Percentiles rank a stretch among this genome's conserved stretches.
phyloP scores from a whole-genome alignment of 306 rosid species.

The Begonia fuchsioides region DNA sequence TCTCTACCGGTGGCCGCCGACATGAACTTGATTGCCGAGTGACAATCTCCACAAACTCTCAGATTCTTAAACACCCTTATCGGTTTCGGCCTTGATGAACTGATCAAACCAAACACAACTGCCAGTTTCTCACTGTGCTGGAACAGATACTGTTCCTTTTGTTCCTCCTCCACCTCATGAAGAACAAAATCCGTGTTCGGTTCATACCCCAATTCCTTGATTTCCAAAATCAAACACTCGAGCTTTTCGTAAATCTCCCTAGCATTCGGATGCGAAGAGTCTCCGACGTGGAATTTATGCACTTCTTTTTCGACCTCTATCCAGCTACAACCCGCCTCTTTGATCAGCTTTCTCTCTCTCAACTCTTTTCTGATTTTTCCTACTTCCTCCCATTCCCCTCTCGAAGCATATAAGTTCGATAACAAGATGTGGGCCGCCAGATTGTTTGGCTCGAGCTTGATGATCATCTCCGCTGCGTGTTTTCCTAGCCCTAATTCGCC shows the following conservation, averaged over 20 bases:
- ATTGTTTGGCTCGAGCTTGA: conserved; percentile 40
- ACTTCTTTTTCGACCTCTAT: conserved; percentile 41
- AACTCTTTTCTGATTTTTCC: conserved; percentile 35
- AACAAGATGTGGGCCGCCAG: conserved; percentile 42
- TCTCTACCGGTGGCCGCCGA: conserved; percentile 44
- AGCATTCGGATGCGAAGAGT: conserved; percentile 48
- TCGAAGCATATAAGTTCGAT: conserved; percentile 49
- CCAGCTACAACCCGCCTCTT: conserved; percentile 61
- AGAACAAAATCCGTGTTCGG: conserved; percentile 50
- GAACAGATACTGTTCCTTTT: conserved; percentile 42
- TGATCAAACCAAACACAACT: conserved; percentile 46
- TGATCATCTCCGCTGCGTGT: conserved; percentile 47
- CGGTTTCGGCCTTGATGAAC: conserved; percentile 27
- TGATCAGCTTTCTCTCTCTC: conserved; percentile 33
- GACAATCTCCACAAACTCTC: conserved; percentile 52
- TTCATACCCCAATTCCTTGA: conserved; percentile 38
- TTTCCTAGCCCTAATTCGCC: conserved; percentile 40
- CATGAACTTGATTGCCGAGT: conserved; percentile 38
- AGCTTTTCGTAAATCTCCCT: conserved; percentile 39
- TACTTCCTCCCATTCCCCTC: conserved; percentile 41
- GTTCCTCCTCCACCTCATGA: conserved; percentile 57
- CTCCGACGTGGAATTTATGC: conserved; percentile 50
- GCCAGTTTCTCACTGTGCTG: conserved; percentile 66
- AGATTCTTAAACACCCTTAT: conserved; percentile 49
- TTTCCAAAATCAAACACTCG: conserved; percentile 21